Base-by-base conservation (phyloP, 2,329 filamentous ascomycete genomes). In the Aspergillus japonicus region DNA sequence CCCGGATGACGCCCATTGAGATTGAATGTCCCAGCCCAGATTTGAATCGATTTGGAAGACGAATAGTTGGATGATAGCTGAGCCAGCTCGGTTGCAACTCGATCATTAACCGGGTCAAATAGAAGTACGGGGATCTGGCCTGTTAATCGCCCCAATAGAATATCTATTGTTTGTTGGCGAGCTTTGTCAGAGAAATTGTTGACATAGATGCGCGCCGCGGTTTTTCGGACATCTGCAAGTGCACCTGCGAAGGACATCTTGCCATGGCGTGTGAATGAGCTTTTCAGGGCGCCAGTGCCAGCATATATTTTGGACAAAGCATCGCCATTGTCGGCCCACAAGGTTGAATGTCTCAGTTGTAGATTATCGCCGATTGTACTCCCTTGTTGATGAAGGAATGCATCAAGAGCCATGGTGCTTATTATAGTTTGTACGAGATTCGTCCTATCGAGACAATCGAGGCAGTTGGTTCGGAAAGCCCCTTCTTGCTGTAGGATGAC, bases 311-410 rank as follows among this genome's bases (percentile, higher is more conserved):
- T 91, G 12, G 93, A 97, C 51, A 99, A 77, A 5, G 90, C 89
- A 78, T 99, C 95, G 23, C 95, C 95, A 71, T 97, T 98, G 75
- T 99, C 95, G 35, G 95, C 95, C 95, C 95, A 99, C 1, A 99
- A 82, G 62, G 87, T 95, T 8, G 92, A 93, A 77, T 99, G 95
- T 52, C 91, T 84, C 78, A 91, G 89, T 90, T 93, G 96, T 69
- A 98, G 93, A 70, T 98, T 93, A 0, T 88, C 85, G 10, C 83
- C 82, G 0, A 90, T 88, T 62, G 81, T 83, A 64, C 91, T 87
- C 26, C 83, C 84, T 61, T 89, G 84, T 66, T 96, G 92, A 14
- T 79, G 78, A 3, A 99, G 79, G 68, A 98, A 98, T 0, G 88
- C 82, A 72, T 96, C 92, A 21, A 97, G 82, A 0, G 92, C 92